Percentiles rank a stretch among this genome's conserved stretches.
phyloP scores from a whole-genome alignment of 2,329 filamentous ascomycete genomes.

The Fusarium sp. region DNA sequence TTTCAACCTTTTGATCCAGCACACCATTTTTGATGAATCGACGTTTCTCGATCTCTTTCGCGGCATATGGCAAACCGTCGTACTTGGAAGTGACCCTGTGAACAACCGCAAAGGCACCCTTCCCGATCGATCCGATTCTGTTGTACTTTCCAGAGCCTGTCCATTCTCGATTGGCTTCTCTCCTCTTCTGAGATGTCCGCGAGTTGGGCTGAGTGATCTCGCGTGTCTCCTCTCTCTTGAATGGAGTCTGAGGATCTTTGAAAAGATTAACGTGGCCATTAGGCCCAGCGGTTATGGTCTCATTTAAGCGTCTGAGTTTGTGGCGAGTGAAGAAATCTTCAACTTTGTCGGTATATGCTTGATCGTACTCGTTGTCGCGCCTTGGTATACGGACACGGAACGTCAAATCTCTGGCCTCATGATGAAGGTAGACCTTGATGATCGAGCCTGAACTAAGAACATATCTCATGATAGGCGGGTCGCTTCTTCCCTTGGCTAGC shows the following conservation, averaged over 20 bases:
- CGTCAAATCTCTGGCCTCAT: slow-evolving; percentile 70
- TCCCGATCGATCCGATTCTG: slow-evolving; percentile 83
- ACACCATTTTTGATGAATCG: slow-evolving; percentile 93
- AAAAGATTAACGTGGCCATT: slow-evolving; percentile 61
- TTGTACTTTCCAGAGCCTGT: slow-evolving; percentile 88
- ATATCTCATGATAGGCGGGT: slow-evolving; percentile 58
- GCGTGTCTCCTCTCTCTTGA: slow-evolving; percentile 39
- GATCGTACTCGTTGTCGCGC: slow-evolving; percentile 74
- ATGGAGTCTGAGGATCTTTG: slow-evolving; percentile 44
- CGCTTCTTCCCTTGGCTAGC: slow-evolving; percentile 53
- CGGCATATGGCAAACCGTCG: slow-evolving; percentile 86
- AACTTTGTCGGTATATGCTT: slow-evolving; percentile 77
- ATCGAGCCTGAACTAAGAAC: slow-evolving; percentile 80
- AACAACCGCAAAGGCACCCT: slow-evolving; percentile 94
- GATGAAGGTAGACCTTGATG: slow-evolving; percentile 75
- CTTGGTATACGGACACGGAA: slow-evolving; percentile 90
- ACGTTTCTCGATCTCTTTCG: slow-evolving; percentile 94
- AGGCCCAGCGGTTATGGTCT: slow-evolving; percentile 62
- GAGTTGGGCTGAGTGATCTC: slow-evolving; percentile 32
- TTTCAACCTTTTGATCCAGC: slow-evolving; percentile 91
- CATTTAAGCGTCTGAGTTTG: slow-evolving; percentile 53
- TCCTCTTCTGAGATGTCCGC: slow-evolving; percentile 43
- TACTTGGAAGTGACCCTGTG: slow-evolving; percentile 90
- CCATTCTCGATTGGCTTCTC: slow-evolving; percentile 72
- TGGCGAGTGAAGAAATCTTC: slow-evolving; percentile 70